Evolutionary conservation across 257 asterid species (phyloP).

Genomic region (Craterostigma plantagineum): DNA sequence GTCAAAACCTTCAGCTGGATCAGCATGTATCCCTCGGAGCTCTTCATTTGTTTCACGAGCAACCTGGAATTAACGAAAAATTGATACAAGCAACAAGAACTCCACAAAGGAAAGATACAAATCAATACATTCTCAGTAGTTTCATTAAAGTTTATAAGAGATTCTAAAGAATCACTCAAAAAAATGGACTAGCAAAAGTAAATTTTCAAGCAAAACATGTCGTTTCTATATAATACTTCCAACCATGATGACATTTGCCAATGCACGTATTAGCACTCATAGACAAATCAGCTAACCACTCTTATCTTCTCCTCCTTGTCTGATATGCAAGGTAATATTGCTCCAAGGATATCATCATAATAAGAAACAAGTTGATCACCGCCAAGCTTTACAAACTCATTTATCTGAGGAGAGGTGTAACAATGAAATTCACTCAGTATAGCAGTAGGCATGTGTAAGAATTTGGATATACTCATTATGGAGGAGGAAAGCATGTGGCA

Average conservation of each 20-base stretch:
- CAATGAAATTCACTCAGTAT: slow-evolving; percentile 4
- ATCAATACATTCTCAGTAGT: no score
- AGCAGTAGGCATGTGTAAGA: no score
- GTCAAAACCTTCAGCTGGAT: slow-evolving; percentile 77
- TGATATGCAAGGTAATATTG: slow-evolving; percentile 90
- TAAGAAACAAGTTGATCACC: slow-evolving; percentile 95
- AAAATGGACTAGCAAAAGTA: no score
- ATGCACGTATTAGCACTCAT: no score
- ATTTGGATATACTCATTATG: no score
- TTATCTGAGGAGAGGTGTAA: slow-evolving; percentile 35
- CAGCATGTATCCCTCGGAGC: slow-evolving; percentile 74
- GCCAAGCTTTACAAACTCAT: slow-evolving; percentile 96
- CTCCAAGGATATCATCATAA: slow-evolving; percentile 88
- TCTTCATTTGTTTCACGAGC: slow-evolving; percentile 93
- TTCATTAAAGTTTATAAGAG: no score
- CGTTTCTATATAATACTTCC: no score
- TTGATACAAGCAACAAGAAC: background rate
- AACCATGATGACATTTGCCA: no score
- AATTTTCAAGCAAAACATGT: no score
- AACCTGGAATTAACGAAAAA: slow-evolving; percentile 32
- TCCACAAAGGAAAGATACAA: background rate
- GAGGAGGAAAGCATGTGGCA: no score
- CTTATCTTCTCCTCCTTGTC: slow-evolving; percentile 96
- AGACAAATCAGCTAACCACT: slow-evolving; percentile 39
- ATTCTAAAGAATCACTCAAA: no score